phyloP scores from a whole-genome alignment of 2,329 filamentous ascomycete genomes.

The Scolecobasidium constrictum region DNA sequence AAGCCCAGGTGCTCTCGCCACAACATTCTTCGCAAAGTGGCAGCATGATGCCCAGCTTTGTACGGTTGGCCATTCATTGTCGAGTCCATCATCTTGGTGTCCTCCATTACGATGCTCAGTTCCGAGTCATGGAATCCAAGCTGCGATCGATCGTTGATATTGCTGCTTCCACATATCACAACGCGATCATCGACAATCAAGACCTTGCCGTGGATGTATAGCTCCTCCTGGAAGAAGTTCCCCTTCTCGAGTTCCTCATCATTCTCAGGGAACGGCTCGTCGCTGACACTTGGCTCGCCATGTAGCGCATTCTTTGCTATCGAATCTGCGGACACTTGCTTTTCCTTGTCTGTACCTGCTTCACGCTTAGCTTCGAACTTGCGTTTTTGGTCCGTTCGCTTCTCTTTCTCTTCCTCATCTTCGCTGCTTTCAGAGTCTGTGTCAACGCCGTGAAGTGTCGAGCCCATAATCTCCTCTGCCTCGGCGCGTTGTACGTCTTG shows the following conservation, averaged over 20 bases:
- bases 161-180: constrained; percentile 77
- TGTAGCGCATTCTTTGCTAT: constrained; percentile 78
- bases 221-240: constrained; percentile 89
- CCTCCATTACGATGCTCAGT: constrained; percentile 80
- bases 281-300: constrained; percentile 48
- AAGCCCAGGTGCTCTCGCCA: constrained; percentile 89
- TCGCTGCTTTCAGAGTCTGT: constrained; percentile 16
- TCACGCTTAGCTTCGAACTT: constrained; percentile 34
- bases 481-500: constrained; percentile 78
- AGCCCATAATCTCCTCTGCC: constrained; percentile 77
- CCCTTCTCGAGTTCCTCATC: constrained; percentile 64
- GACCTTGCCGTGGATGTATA: constrained; percentile 90
- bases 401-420: constrained; percentile 26
- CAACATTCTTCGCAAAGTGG: constrained; percentile 68
- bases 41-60: constrained; percentile 69
- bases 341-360: constrained; percentile 24
- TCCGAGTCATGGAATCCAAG: constrained; percentile 85
- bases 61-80: constrained; percentile 71
- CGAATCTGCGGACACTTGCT: constrained; percentile 41
- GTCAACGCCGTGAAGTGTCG: constrained; percentile 48
- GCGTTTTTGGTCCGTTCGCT: constrained; percentile 34
- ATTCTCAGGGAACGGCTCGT: constrained; percentile 66
- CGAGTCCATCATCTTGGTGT: constrained; percentile 58
- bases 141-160: constrained; percentile 86
- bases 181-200: constrained; percentile 80